Base-by-base conservation (phyloP, 768 basidiomycete species). In the Boletus patriciae region DNA sequence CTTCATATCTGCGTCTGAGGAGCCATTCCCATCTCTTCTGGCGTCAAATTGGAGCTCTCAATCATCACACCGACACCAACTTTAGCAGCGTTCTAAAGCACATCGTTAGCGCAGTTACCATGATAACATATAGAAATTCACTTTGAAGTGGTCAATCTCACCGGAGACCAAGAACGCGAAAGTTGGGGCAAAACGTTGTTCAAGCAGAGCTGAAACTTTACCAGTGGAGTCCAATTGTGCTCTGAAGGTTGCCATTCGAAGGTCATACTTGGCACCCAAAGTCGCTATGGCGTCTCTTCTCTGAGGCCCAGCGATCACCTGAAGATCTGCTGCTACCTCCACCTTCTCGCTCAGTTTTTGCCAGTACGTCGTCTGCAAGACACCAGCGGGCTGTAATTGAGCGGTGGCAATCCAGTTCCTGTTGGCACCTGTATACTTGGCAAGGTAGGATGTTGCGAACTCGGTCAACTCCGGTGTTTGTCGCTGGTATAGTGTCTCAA, bases 111-210 rank as follows among this genome's bases (percentile, higher is more conserved):
- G 13, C 15, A 34, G 16, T 23, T 13, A 34, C 16, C 33, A 58
- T 10, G 18, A 50, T 16, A 47, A 54, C 6, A 41, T 4, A 6
- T 44, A 62, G 8, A 54, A 23, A 55, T 76, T 60, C 65, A 92
- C 94, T 87, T 95, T 98, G 80, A 93, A 89, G 82, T 99, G 97
- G 73, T 99, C 97, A 63, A 99, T 94, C 80, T 99, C 97, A 11
- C 97, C 97, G 18, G 92, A 83, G 45, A 99, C 86, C 65, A 95
- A 73, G 81, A 99, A 97, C 15, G 93, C 86, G 69, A 99, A 98
- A 10, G 92, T 85, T 5, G 97, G 97, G 13, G 92, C 92, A 72
- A 98, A 94, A 52, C 94, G 84, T 75, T 98, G 96, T 74, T 99
- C 97, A 21, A 98, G 84, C 66, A 95, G 73, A 59, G 95, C 94